phyloP scores from a whole-genome alignment of 306 rosid genomes.

The Corylus avellana region DNA sequence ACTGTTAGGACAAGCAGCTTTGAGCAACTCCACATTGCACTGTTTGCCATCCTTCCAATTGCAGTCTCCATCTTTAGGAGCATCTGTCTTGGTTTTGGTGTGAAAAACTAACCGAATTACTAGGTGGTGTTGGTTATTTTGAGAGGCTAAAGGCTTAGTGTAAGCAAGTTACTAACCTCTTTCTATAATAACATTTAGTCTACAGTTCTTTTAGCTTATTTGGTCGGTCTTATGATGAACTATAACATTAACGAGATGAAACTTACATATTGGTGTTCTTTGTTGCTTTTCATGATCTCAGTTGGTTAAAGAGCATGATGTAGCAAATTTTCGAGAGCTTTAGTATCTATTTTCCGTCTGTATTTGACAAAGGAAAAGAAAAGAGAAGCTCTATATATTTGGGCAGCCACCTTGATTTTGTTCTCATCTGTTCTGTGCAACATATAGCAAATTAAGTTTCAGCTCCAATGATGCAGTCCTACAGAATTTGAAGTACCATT shows the following conservation, averaged over 20 bases:
- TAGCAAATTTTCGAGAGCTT: background rate
- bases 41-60: conserved; percentile 31
- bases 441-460: no score
- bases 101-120: background rate
- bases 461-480: no score
- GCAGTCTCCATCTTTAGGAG: conserved; percentile 23
- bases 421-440: no score
- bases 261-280: background rate
- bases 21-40: conserved; percentile 26
- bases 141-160: background rate
- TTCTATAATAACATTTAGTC: background rate
- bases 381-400: background rate
- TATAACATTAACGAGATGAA: background rate
- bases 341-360: no score
- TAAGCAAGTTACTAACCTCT: background rate
- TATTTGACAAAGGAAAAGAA: background rate
- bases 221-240: background rate
- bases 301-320: background rate
- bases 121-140: background rate
- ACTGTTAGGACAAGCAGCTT: conserved; percentile 25
- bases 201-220: background rate
- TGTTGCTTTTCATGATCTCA: background rate
- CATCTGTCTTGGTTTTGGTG: conserved; percentile 4
- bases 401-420: no score
- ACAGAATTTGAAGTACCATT: no score